phyloP scores from a whole-genome alignment of 2,329 filamentous ascomycete species.

The Phialemonium atrogriseum region DNA sequence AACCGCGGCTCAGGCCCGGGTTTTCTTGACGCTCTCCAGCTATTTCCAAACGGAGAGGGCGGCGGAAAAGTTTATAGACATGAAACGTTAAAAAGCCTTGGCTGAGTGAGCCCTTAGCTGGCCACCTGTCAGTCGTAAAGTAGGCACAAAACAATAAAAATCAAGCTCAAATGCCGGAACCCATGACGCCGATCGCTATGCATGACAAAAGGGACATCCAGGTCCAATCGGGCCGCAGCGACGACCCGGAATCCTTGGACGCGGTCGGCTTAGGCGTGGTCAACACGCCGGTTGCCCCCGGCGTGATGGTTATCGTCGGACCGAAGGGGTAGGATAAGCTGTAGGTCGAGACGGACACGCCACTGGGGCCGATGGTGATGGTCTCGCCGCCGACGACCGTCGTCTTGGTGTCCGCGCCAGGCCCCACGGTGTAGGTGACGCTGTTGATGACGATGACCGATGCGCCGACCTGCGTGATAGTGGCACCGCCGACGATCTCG shows the following conservation, averaged over 20 bases:
- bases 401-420: conserved; percentile 31
- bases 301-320: conserved; percentile 30
- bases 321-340: conserved; percentile 38
- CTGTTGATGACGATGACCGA: conserved; percentile 41
- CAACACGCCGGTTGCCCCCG: conserved; percentile 16
- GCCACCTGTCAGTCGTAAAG: too few species aligned
- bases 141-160: too few species aligned
- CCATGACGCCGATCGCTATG: conserved; percentile 32
- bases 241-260: conserved; percentile 7
- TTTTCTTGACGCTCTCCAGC: too few species aligned
- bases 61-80: too few species aligned
- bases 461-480: conserved; percentile 39
- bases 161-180: too few species aligned
- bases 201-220: conserved; percentile 16
- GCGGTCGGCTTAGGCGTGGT: conserved; percentile 7
- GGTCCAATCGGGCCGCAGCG: conserved; percentile 10
- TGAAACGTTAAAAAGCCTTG: too few species aligned
- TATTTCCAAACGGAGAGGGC: too few species aligned
- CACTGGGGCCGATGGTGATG: conserved; percentile 40
- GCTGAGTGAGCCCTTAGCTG: too few species aligned
- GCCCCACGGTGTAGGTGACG: conserved; percentile 42
- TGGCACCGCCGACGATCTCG: conserved; percentile 43
- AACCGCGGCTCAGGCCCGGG: too few species aligned
- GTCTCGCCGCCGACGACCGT: conserved; percentile 40
- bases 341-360: conserved; percentile 37